phyloP scores from a whole-genome alignment of 371 early-diverging fungal genomes.

The Batkoa obscura region DNA sequence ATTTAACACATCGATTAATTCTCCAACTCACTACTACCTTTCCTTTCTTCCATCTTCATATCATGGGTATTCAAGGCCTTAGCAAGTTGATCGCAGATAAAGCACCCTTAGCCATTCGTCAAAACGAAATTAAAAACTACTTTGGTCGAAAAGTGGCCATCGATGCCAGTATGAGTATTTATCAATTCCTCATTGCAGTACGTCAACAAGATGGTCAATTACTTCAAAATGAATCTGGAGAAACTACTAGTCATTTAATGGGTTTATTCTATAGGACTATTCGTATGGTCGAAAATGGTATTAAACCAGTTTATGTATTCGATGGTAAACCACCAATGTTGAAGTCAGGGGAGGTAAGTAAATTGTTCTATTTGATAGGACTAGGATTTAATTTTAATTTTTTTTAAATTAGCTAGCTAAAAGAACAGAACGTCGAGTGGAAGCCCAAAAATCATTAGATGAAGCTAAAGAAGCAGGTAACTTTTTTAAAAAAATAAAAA shows the following conservation, averaged over 20 bases:
- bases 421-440: slow-evolving; percentile 66
- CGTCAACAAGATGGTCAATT: slow-evolving; percentile 77
- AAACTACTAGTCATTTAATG: slow-evolving; percentile 96
- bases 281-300: slow-evolving; percentile 95
- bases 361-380: background rate
- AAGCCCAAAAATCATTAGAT: slow-evolving; percentile 56
- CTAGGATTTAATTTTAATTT: background rate
- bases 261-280: slow-evolving; percentile 98
- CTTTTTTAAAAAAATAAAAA: too few relatives aligned
- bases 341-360: slow-evolving; percentile 77
- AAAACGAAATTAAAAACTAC: slow-evolving; percentile 71
- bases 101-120: slow-evolving; percentile 65
- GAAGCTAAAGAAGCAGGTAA: slow-evolving; percentile 63
- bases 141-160: slow-evolving; percentile 96
- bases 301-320: slow-evolving; percentile 98
- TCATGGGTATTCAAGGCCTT: slow-evolving; percentile 86
- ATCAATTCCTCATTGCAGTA: slow-evolving; percentile 99
- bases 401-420: slow-evolving; percentile 50
- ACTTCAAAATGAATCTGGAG: slow-evolving; percentile 75
- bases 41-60: too few relatives aligned
- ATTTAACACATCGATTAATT: too few relatives aligned
- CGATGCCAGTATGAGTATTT: slow-evolving; percentile 96
- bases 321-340: slow-evolving; percentile 97
- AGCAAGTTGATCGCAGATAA: slow-evolving; percentile 89
- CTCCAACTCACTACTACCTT: too few relatives aligned